A percentile compares a stretch with the other conserved stretches of the same genome.
phyloP scores from a whole-genome alignment of 306 rosid species.

The Acacia melanoxylon region DNA sequence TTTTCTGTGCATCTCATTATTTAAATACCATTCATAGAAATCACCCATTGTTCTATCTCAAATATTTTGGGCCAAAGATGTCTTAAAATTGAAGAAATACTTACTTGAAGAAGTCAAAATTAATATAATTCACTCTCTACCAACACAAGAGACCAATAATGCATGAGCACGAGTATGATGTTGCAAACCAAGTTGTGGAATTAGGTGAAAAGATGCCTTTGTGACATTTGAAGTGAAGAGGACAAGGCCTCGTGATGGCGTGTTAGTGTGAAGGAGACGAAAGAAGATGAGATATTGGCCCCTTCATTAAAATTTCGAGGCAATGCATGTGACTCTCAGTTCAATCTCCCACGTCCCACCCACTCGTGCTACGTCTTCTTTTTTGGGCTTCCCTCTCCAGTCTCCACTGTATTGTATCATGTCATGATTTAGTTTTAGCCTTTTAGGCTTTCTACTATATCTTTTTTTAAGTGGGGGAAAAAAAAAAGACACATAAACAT shows the following conservation, averaged over 20 bases:
- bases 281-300: background rate
- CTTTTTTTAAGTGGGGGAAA: background rate
- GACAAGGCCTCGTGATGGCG: constrained; percentile 1
- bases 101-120: background rate
- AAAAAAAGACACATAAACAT: no score
- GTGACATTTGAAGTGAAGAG: background rate
- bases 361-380: constrained; percentile 2
- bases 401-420: background rate
- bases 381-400: background rate
- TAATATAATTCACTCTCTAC: background rate
- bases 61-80: no score
- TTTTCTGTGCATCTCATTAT: background rate
- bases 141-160: background rate
- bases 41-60: background rate
- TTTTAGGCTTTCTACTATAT: no score
- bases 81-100: background rate
- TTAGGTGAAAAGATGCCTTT: background rate
- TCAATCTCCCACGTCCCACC: background rate
- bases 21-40: background rate
- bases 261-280: background rate
- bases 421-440: background rate
- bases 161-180: no score
- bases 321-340: constrained; percentile 4
- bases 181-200: background rate
- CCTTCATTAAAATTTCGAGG: background rate